These are phyloP conservation scores for Cryptococcus sp. DNA, from an alignment of 1,284 basidiomycete genomes.

Conservation along the genomic window DNA sequence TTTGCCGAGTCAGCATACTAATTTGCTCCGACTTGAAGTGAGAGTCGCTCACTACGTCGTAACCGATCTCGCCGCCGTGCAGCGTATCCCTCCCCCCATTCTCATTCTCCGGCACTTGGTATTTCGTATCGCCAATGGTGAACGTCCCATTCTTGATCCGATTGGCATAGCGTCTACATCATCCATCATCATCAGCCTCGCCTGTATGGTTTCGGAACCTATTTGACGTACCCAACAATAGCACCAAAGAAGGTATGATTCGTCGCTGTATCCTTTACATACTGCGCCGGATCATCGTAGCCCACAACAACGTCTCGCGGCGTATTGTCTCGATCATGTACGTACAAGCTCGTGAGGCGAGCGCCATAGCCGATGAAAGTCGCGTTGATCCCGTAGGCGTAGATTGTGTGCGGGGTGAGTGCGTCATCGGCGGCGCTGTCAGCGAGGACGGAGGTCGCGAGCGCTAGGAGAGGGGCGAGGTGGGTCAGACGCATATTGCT, in stretches of 20 bases:
- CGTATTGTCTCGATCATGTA: slow-evolving; percentile 26
- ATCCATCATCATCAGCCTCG: background rate
- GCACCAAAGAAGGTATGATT: slow-evolving; percentile 32
- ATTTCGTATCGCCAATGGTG: slow-evolving; percentile 25
- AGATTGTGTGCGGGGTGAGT: slow-evolving; percentile 28
- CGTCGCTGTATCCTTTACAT: slow-evolving; percentile 23
- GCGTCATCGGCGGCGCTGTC: slow-evolving; percentile 13
- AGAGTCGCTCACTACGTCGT: slow-evolving; percentile 26
- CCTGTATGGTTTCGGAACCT: too few relatives aligned
- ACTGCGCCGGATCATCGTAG: slow-evolving; percentile 29
- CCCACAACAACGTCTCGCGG: slow-evolving; percentile 39
- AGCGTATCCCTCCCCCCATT: slow-evolving; percentile 33
- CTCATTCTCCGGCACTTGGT: slow-evolving; percentile 34
- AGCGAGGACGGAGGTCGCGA: background rate
- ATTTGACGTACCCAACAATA: slow-evolving; percentile 34
- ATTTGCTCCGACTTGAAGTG: too few relatives aligned
- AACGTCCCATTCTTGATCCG: slow-evolving; percentile 41
- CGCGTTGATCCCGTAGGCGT: slow-evolving; percentile 36
- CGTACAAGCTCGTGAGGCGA: slow-evolving; percentile 34
- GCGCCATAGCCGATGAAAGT: slow-evolving; percentile 40
- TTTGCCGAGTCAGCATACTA: background rate
- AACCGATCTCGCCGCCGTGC: slow-evolving; percentile 29
- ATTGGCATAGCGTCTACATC: slow-evolving; percentile 38
- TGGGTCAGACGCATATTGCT: too few relatives aligned
- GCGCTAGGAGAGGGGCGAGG: background rate